phyloP scores from a whole-genome alignment of 331 rosid species.

The Phaseolus coccineus region DNA sequence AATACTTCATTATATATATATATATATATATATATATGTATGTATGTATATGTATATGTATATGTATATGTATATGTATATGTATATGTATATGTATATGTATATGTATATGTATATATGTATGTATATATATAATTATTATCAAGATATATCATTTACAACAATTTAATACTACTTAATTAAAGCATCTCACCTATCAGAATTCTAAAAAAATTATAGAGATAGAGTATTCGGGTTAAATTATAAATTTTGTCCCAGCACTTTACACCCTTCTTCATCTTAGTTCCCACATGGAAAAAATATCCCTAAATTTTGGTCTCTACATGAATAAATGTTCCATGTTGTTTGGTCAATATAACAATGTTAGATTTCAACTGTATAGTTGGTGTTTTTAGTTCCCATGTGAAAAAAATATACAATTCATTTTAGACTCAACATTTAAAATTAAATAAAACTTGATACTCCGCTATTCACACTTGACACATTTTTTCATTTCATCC shows the following conservation, averaged over 20 bases:
- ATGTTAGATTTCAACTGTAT: neutral
- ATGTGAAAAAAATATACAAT: neutral
- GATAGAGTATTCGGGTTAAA: constrained; percentile 15
- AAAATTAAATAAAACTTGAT: neutral
- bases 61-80: no score
- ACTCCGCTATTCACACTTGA: neutral
- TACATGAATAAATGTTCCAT: neutral
- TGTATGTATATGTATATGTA: neutral
- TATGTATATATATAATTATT: constrained; percentile 10
- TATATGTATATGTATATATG: no score
- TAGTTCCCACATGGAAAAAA: neutral
- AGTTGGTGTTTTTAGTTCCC: neutral
- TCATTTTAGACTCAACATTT: neutral
- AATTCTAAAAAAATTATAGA: constrained; percentile 28
- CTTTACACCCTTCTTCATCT: neutral
- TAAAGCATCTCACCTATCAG: constrained; percentile 2
- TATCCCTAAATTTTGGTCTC: neutral
- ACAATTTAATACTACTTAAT: constrained; percentile 36
- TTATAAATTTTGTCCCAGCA: neutral
- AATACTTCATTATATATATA: neutral
- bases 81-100: no score
- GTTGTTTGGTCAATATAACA: neutral
- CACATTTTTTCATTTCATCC: neutral
- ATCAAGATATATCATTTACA: constrained; percentile 35
- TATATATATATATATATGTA: constrained; percentile 13